These are phyloP conservation scores for Gynandropsis gynandra DNA, from an alignment of 345 rosid species.

Conservation along the genomic window DNA sequence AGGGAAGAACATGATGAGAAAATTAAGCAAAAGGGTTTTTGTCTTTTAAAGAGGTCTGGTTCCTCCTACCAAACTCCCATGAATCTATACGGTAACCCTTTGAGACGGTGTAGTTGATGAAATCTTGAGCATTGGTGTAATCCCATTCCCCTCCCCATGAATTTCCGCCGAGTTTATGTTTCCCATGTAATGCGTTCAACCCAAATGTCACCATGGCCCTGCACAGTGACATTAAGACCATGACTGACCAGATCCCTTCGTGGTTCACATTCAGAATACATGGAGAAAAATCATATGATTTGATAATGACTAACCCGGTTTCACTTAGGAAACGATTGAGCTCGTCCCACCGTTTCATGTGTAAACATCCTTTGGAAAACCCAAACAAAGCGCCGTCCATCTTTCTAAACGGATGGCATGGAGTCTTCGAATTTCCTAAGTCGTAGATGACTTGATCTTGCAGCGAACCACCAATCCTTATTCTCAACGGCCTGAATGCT, in stretches of 20 bases:
- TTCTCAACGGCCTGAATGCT: constrained; percentile 77
- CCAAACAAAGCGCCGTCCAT: constrained; percentile 66
- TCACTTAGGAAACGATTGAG: constrained; percentile 48
- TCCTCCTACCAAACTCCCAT: constrained; percentile 86
- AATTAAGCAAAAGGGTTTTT: constrained; percentile 1
- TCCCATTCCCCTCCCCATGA: constrained; percentile 92
- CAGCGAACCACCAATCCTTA: constrained; percentile 92
- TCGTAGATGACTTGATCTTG: constrained; percentile 88
- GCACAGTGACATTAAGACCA: constrained; percentile 10
- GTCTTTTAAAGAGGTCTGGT: background rate
- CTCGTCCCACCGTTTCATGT: constrained; percentile 88
- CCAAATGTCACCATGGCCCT: constrained; percentile 79
- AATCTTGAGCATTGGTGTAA: constrained; percentile 58
- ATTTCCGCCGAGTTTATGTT: constrained; percentile 45
- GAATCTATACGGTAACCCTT: constrained; percentile 74
- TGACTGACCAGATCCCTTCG: too few relatives aligned
- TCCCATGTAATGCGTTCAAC: constrained; percentile 83
- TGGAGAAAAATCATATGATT: background rate
- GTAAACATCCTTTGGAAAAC: constrained; percentile 90
- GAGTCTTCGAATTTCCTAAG: constrained; percentile 49
- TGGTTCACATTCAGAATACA: too few relatives aligned
- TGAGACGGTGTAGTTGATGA: constrained; percentile 71
- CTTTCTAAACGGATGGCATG: constrained; percentile 66
- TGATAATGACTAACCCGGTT: constrained; percentile 48
- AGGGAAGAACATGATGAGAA: constrained; percentile 4